Conservation (phyloP, 1,284 basidiomycete genomes). For the Leucocoprinus gongylophorus region DNA sequence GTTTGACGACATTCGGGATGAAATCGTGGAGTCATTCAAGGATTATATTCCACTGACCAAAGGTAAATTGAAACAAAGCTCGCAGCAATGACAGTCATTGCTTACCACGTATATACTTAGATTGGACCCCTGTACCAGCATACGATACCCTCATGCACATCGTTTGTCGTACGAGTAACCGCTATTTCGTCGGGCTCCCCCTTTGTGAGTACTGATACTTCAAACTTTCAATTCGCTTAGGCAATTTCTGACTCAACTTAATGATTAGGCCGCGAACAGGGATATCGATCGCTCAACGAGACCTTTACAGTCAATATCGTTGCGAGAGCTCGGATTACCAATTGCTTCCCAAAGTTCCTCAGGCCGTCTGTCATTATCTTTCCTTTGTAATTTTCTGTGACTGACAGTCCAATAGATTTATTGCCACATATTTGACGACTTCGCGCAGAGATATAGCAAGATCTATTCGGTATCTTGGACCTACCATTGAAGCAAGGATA, state of each 20-base stretch:
- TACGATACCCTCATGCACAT: conserved; percentile 31
- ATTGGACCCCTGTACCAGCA: conserved; percentile 33
- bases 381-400: background rate
- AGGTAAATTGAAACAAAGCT: background rate
- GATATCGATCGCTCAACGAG: conserved; percentile 33
- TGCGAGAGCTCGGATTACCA: conserved; percentile 26
- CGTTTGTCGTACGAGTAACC: conserved; percentile 33
- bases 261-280: conserved; percentile 29
- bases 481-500: no score
- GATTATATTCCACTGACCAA: conserved; percentile 6
- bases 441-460: no score
- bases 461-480: no score
- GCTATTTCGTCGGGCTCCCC: conserved; percentile 32
- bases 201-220: conserved; percentile 22
- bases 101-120: conserved; percentile 19
- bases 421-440: no score
- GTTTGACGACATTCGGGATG: conserved; percentile 14
- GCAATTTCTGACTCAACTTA: background rate
- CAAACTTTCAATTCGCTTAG: background rate
- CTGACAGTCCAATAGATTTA: background rate
- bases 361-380: conserved; percentile 29
- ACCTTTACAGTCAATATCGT: conserved; percentile 31
- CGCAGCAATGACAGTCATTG: no score
- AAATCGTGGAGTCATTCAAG: conserved; percentile 10
- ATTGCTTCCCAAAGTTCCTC: conserved; percentile 31